Evolutionary conservation across 2,329 filamentous ascomycete genomes (phyloP), one percentile per base, ranked within the genome.

Genomic region (Fusarium pseudonygamai): DNA sequence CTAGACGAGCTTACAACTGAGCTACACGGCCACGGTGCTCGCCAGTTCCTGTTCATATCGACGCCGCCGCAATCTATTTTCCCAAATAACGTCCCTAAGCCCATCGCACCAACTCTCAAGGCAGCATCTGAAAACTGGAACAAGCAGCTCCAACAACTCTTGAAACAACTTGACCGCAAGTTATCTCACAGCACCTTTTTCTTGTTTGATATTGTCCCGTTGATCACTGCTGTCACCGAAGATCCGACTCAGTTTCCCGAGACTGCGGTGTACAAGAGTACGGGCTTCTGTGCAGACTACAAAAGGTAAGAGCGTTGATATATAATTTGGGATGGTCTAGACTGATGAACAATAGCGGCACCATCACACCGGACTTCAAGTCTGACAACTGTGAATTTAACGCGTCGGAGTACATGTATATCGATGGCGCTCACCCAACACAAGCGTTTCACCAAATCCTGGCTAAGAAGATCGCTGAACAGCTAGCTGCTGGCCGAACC

Each of bases 341-440:
- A 26, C 66, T 69, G 5, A 68, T 9, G n/a, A 2, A 2, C 1
- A 0, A 5, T 18, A 69, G 66, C 2, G 66, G 66, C 4, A 69
- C 66, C 0, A 13, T 30, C 18, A 59, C 43, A 0, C 66, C 66
- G 1, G 56, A 69, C 16, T 69, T 63, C 12, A 69, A 69, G 18
- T 68, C 66, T 1, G 43, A 55, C 0, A 45, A 34, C 2, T 69
- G 64, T 42, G 57, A 64, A 32, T 69, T 46, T 8, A 64, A 53
- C 1, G 66, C 66, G 18, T 26, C 37, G 13, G 64, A 69, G 30
- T 69, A 69, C 7, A 69, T 69, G 64, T 69, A 69, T 13, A 69
- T 69, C 8, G 66, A 69, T 1, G 64, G 66, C 6, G 66, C 66
- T 7, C 66, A 69, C 56, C 66, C 66, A 11, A 69, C 66, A 11